A percentile compares a stretch with the other conserved stretches of the same genome.
Evolutionary conservation across 805 yeast genomes (phyloP).

Genomic region (Tetrapisispora iriomotensis): DNA sequence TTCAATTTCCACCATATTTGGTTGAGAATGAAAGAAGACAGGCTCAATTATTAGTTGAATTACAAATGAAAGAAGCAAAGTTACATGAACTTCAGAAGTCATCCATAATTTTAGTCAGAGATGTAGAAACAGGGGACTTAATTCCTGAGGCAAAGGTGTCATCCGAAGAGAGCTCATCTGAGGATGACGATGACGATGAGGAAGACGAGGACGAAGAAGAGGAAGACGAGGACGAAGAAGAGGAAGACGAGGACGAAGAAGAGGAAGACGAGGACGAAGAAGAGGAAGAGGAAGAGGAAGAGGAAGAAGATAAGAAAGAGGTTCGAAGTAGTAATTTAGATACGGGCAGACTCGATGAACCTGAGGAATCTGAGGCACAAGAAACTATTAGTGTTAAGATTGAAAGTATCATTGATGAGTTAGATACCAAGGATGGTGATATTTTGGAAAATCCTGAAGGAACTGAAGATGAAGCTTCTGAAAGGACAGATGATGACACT

Average conservation of each 20-base stretch:
- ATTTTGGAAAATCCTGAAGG: neutral
- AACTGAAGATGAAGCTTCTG: neutral
- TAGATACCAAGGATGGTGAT: neutral
- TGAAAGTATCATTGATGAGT: conserved; percentile 1
- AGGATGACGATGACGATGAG: neutral
- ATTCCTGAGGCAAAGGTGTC: conserved; percentile 2
- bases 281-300: neutral
- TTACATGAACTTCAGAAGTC: conserved; percentile 17
- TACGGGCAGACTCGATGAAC: too few relatives aligned
- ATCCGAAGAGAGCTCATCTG: neutral
- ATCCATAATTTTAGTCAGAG: conserved; percentile 8
- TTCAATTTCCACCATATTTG: conserved; percentile 22
- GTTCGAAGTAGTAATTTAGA: too few relatives aligned
- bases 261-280: neutral
- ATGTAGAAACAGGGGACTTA: conserved; percentile 2
- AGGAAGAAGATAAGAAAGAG: neutral
- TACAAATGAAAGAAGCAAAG: conserved; percentile 17
- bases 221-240: neutral
- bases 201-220: neutral
- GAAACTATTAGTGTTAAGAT: neutral
- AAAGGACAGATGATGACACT: too few relatives aligned
- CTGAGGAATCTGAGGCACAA: neutral
- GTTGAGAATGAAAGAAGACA: conserved; percentile 23
- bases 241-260: neutral
- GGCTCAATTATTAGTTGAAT: conserved; percentile 10